Base-by-base conservation (phyloP, 306 rosid genomes). In the Oemleria cerasiformis region DNA sequence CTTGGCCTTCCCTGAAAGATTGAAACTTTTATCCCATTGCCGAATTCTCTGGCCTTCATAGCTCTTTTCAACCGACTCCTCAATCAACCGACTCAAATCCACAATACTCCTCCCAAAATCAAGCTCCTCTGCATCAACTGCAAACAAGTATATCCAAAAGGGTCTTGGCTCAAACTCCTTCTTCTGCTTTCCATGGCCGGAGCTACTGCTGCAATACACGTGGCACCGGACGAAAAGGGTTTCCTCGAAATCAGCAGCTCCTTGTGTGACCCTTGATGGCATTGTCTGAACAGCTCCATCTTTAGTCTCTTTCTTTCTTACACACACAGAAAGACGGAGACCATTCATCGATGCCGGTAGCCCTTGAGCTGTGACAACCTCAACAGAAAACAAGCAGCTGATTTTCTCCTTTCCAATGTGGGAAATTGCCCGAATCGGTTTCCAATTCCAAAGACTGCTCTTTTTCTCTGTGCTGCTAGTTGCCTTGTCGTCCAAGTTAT, bases 311-410 rank as follows among this genome's bases (percentile, higher is more conserved):
- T 92, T 92, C 90, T 95, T 95, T 64, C 96, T 84, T 2, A 95
- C 92, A 56, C 93, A 84, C 30, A 92, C 88, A 7, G 90, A 86
- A 9, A 95, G 86, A 48, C 99, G 78, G 0, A 95, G 89, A 50
- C 99, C 99, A 38, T 92, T 92, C 96, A 95, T 95, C 41, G 99
- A 87, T 72, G 97, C 79, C 39, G 96, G 96, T 63, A 95, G 99
- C 70, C 88, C 92, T 73, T 95, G 99, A 16, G 90, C 92, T 1
- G 87, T 54, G 47, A 89, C 96, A 6, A 91, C 92, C 75, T 95
- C 97, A 59, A 92, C 88, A 14, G 97, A 91, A 40, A 95, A 88
- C 81, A 95, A 71, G 73, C 96, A 94, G 70, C 96, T 89, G 17
- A 92, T 56, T 79, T 95, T 92, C 17, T 88, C 85, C 97, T 82